phyloP scores from a whole-genome alignment of 257 asterid genomes.

The Nicotiana noctiflora region DNA sequence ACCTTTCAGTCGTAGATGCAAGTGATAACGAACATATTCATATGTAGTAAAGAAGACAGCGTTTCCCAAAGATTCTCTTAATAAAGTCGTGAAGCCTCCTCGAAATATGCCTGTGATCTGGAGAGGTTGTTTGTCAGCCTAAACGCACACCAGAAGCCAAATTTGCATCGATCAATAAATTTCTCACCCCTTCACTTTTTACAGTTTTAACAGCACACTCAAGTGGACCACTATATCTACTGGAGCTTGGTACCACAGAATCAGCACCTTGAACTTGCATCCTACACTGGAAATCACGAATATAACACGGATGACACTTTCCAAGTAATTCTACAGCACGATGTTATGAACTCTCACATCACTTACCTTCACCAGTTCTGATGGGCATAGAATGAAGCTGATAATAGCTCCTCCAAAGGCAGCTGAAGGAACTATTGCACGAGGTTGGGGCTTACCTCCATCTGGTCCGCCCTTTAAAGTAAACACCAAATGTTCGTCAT shows the following conservation, averaged over 20 bases:
- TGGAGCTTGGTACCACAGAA: constrained; percentile 38
- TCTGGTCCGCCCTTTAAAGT: constrained; percentile 47
- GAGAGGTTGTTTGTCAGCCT: constrained; percentile 38
- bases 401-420: constrained; percentile 80
- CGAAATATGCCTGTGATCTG: constrained; percentile 85
- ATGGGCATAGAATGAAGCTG: constrained; percentile 85
- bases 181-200: constrained; percentile 81
- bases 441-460: constrained; percentile 60
- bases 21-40: constrained; percentile 73
- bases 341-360: constrained; percentile 5
- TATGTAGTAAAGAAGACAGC: constrained; percentile 82
- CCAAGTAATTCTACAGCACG: not conserved
- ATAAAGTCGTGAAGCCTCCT: constrained; percentile 73
- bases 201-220: constrained; percentile 82
- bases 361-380: constrained; percentile 88
- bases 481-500: constrained; percentile 2
- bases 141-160: constrained; percentile 9
- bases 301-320: constrained; percentile 1
- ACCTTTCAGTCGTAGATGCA: constrained; percentile 50
- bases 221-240: constrained; percentile 66
- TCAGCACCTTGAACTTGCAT: constrained; percentile 94
- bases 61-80: constrained; percentile 81
- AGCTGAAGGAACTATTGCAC: constrained; percentile 65
- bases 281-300: constrained; percentile 82
- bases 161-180: constrained; percentile 11